These are phyloP conservation scores for Trichoderma koningiopsis DNA, from an alignment of 2,329 filamentous ascomycete genomes.

Conservation along the genomic window DNA sequence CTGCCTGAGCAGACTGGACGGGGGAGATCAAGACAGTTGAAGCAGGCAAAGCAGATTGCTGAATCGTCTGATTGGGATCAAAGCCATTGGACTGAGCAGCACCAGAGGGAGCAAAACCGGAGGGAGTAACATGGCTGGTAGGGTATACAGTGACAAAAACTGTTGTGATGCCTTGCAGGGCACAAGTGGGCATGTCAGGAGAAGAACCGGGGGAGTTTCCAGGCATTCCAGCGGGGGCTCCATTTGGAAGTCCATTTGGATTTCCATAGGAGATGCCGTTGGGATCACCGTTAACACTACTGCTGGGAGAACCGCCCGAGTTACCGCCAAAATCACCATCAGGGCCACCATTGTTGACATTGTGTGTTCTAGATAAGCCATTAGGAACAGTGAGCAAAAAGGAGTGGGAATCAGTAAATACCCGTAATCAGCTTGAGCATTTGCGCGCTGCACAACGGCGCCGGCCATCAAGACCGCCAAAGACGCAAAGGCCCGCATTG, in stretches of 20 bases:
- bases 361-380: constrained; percentile 26
- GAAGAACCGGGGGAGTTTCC: constrained; percentile 28
- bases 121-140: constrained; percentile 31
- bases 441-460: constrained; percentile 38
- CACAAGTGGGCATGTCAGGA: constrained; percentile 41
- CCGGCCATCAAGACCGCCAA: constrained; percentile 42
- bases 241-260: constrained; percentile 8
- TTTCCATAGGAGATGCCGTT: constrained; percentile 3
- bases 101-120: constrained; percentile 24
- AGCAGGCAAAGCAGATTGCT: constrained; percentile 32
- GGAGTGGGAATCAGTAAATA: constrained; percentile 31
- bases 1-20: constrained; percentile 26
- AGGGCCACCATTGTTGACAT: constrained; percentile 23
- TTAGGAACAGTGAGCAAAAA: constrained; percentile 1
- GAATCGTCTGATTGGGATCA: constrained; percentile 30
- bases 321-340: constrained; percentile 19
- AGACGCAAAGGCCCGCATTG: constrained; percentile 44
- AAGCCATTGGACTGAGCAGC: constrained; percentile 23
- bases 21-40: constrained; percentile 35
- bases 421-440: constrained; percentile 40
- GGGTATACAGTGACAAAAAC: constrained; percentile 52
- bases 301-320: constrained; percentile 19
- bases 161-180: constrained; percentile 45
- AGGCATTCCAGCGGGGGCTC: constrained; percentile 1
- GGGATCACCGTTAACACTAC: constrained; percentile 2